Evolutionary conservation across 805 yeast species (phyloP), one percentile per base, ranked within the genome.

Genomic region (Scheffersomyces spartinae): DNA sequence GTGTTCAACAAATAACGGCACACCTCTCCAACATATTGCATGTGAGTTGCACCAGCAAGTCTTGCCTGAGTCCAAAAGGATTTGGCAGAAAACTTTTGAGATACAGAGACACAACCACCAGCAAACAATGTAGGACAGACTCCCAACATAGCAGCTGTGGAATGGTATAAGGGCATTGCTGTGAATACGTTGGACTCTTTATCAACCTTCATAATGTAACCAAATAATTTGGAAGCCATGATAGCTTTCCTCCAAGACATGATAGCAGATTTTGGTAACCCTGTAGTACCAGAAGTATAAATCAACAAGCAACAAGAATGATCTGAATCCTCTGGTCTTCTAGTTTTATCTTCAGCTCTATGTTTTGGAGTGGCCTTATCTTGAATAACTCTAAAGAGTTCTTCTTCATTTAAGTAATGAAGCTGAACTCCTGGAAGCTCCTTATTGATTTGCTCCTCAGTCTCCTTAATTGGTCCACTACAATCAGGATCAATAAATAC

Each of bases 11-110:
- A 61, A 43, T 85, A 88, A 25, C 97, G 69, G 49, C 96, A 83
- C 17, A 84, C 85, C 51, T 86, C 97, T 10, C 97, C 97, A 10
- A 86, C 97, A 41, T 86, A 86, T 52, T 86, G 95, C 28, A 84
- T 68, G 34, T 81, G 82, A 4, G 94, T 81, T 3, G 95, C 81
- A 2, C 61, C 51, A 9, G 75, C 51, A 18, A 81, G 43, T 36
- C 65, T 73, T 3, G 79, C 86, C 51, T 88, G 95, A 10, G 85
- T 76, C 96, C 97, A 86, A 50, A 82, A 84, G 4, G 81, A 71
- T 3, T 78, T 64, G 5, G 88, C 75, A 2, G 94, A 80, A 48
- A 88, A 86, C 48, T 80, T 82, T 35, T 74, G 75, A 15, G 88
- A 74, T 13, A 88, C 49, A 0, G 91, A 80, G 24, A 79, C 70